Evolutionary conservation across 1,284 basidiomycete species (phyloP), one percentile per base, ranked within the genome.

Genomic region (Ganoderma meredithae): DNA sequence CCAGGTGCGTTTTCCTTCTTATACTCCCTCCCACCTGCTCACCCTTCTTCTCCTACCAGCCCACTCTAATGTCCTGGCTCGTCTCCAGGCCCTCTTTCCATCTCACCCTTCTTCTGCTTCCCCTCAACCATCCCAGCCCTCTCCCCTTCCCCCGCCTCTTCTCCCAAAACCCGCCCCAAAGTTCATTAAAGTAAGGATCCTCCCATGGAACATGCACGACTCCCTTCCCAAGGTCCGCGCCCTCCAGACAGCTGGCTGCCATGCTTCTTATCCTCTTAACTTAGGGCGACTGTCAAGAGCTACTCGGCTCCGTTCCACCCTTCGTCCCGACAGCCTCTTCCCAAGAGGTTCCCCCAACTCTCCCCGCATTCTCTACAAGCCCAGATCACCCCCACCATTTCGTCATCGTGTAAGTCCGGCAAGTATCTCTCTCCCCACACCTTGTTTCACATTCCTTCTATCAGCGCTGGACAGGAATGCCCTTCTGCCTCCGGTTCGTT

Each of bases 381-480:
- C 79, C 83, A 19, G 76, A 76, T 22, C 94, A 95, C 78, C 92
- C 93, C 8, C 95, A 94, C 77, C 94, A 95, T 79, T 79, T 95
- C 19, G 81, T 95, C 25, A 87, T 95, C 27, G 85, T 95, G 91
- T 91, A 75, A 78, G 90, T 81, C 43, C 61, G 52, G 40, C 52
- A 55, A 31, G 43, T n/a, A 39, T 60, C 66, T 69, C 47, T 64
- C n/a, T 67, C 62, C 25, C 36, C 31, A 63, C 40, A 52, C 62
- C 41, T 22, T 27, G 8, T 63, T 63, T 58, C 68, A 71, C 40
- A 71, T 64, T 22, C 60, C 58, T 43, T 60, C 66, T 66, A 69
- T 67, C 40, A 93, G 91, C 67, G 94, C 93, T 36, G 94, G 93
- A 22, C 94, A 95, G 77, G 92, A 94, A 82, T 94, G 92, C 75